These are phyloP conservation scores for Ligustrum vulgare DNA, from an alignment of 257 asterid species.

Conservation along the genomic window DNA sequence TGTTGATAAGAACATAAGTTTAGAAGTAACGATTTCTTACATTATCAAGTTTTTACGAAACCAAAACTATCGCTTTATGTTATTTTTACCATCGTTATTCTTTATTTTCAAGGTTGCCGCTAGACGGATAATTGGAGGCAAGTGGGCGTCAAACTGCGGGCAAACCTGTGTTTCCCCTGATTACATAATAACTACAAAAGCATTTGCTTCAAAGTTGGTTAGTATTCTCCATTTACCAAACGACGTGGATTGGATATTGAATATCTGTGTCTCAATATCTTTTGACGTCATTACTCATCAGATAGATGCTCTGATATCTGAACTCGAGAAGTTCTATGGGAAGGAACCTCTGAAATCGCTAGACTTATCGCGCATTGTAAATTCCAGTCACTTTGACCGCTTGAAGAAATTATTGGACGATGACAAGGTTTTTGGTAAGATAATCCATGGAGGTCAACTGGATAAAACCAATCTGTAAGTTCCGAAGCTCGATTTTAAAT, in stretches of 20 bases:
- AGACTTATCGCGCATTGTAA: conserved; percentile 77
- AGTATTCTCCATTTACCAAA: conserved; percentile 6
- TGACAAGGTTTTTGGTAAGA: conserved; percentile 62
- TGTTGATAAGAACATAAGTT: conserved; percentile 65
- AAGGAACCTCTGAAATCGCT: conserved; percentile 68
- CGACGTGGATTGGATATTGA: not conserved
- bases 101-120: conserved; percentile 58
- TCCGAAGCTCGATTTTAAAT: conserved; percentile 17
- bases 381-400: conserved; percentile 67
- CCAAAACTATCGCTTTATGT: not conserved
- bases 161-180: conserved; percentile 92
- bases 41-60: not conserved
- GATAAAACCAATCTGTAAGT: conserved; percentile 73
- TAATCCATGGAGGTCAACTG: conserved; percentile 80
- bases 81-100: not conserved
- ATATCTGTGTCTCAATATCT: conserved; percentile 13
- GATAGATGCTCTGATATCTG: conserved; percentile 60
- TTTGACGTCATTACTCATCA: conserved; percentile 30
- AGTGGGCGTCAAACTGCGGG: conserved; percentile 94
- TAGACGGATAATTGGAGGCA: conserved; percentile 78
- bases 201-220: conserved; percentile 66
- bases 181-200: conserved; percentile 72
- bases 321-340: conserved; percentile 75
- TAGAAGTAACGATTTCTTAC: conserved; percentile 43
- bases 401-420: conserved; percentile 67